Evolutionary conservation across 495 filamentous ascomycete species (phyloP).

Genomic region (Acidomyces sp.): DNA sequence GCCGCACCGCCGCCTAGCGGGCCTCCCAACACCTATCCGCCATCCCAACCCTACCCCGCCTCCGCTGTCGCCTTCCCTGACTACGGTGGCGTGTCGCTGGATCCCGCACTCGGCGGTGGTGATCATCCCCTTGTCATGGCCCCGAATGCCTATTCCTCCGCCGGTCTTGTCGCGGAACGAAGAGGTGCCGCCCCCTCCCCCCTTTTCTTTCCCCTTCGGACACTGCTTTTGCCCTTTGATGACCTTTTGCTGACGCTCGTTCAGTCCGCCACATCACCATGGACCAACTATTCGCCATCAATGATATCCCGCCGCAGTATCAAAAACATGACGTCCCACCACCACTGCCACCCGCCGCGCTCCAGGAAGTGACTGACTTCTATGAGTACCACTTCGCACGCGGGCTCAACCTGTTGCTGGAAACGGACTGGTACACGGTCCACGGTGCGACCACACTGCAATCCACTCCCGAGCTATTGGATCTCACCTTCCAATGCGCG

Average conservation of each 20-base stretch:
- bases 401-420: conserved; percentile 67
- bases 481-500: conserved; percentile 21
- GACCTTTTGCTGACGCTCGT: conserved; percentile 11
- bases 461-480: conserved; percentile 25
- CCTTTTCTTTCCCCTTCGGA: too few species aligned
- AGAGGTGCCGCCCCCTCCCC: too few species aligned
- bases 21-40: conserved; percentile 6
- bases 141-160: conserved; percentile 15
- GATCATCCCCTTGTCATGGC: conserved; percentile 25
- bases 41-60: background rate
- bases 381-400: conserved; percentile 65
- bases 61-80: conserved; percentile 26
- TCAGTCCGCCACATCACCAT: conserved; percentile 61
- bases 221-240: background rate
- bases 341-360: conserved; percentile 37
- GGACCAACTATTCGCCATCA: conserved; percentile 58
- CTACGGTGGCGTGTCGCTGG: conserved; percentile 52
- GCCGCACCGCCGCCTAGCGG: conserved; percentile 3
- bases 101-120: conserved; percentile 55
- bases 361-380: conserved; percentile 60
- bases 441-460: conserved; percentile 41
- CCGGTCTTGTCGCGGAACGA: conserved; percentile 3
- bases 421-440: conserved; percentile 67
- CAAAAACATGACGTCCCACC: conserved; percentile 35
- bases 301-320: conserved; percentile 45